A percentile compares a stretch with the other conserved stretches of the same genome.
Evolutionary conservation across 1,139 yeast species (phyloP).

Genomic region (Debaryomyces subglobosus): DNA sequence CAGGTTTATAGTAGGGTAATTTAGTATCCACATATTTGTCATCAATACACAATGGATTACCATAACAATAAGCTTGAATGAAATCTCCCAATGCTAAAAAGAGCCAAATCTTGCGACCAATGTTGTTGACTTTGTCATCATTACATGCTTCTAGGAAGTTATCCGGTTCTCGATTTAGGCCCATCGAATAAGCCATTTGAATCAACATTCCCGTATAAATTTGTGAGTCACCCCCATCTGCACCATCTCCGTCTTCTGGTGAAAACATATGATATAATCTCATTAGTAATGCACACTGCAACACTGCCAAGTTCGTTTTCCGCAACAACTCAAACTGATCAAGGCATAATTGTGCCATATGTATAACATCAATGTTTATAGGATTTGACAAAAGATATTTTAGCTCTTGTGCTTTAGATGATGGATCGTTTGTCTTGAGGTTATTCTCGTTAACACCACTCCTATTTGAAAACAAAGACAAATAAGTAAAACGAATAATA

Average conservation of each 20-base stretch:
- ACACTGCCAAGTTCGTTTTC: constrained; percentile 23
- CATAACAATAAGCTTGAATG: constrained; percentile 38
- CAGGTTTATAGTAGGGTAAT: constrained; percentile 29
- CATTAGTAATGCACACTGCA: constrained; percentile 40
- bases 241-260: constrained; percentile 50
- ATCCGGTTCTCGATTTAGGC: constrained; percentile 50
- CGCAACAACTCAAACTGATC: constrained; percentile 25
- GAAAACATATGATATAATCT: constrained; percentile 47
- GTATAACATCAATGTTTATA: constrained; percentile 26
- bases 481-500: constrained; percentile 43
- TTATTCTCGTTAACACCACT: constrained; percentile 14
- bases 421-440: constrained; percentile 19
- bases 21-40: constrained; percentile 38
- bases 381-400: constrained; percentile 29
- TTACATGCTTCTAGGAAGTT: constrained; percentile 27
- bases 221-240: constrained; percentile 51
- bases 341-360: constrained; percentile 30
- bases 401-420: constrained; percentile 18
- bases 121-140: constrained; percentile 34
- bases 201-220: constrained; percentile 45
- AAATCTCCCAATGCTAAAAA: constrained; percentile 41
- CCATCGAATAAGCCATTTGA: constrained; percentile 51
- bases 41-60: constrained; percentile 39
- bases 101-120: constrained; percentile 60
- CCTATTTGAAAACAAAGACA: constrained; percentile 35